Evolutionary conservation across 2,329 filamentous ascomycete genomes (phyloP), one percentile per base, ranked within the genome.

Genomic region (Nigrospora sphaerica): DNA sequence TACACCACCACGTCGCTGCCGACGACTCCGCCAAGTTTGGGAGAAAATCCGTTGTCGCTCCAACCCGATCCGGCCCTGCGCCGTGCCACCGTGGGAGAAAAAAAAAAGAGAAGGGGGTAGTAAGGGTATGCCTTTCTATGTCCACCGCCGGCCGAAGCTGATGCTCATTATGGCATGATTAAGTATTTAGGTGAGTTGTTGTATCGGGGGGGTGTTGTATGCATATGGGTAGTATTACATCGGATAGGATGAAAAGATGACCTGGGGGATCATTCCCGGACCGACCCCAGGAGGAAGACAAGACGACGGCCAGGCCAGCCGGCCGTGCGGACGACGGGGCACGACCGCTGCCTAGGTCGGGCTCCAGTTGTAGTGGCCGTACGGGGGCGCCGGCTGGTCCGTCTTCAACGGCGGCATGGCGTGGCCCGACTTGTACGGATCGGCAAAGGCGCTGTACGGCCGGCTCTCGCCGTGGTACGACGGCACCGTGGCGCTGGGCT

Each of bases 341-440:
- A 17, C 35, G 32, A 34, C 35, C 17, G 38, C 33, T 43, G n/a
- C 46, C 56, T 52, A 77, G 46, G 71, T 75, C 44, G 70, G 65
- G 52, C 72, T 78, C 78, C 78, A 81, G 32, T 75, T 77, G 58
- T 81, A 66, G 46, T 73, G 71, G 48, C 74, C 75, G 13, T 74
- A 74, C 13, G 71, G 64, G 12, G 69, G 64, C 28, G 66, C 58
- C 14, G 62, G 58, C 43, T 62, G 62, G 12, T 64, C 62, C 36
- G 58, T 64, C 46, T 64, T 61, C 31, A 66, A 61, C 9, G 52
- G 50, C 44, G 68, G 62, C 38, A 63, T 57, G 34, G 57, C 56
- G 48, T 62, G 59, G 13, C 63, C 62, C 12, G 60, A 57, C 57
- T 75, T 74, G 59, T 77, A 76, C 35, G 71, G 67, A 34, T 77